Base-by-base conservation (phyloP, 805 yeast genomes). In the Myxozyma sirexii region DNA sequence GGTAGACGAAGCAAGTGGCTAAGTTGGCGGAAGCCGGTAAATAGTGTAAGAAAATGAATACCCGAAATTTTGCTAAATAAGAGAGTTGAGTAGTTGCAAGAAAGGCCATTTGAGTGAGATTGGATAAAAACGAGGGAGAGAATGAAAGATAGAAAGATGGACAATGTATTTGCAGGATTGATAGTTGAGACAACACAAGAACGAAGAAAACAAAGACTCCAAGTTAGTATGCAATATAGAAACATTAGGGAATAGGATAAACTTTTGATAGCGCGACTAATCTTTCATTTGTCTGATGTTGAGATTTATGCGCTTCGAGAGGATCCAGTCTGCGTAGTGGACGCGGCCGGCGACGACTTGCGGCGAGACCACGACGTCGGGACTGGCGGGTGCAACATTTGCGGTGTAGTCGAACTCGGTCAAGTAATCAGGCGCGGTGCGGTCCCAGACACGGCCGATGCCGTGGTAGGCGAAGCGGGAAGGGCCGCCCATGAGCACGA, bases 391-490 rank as follows among this genome's bases (percentile, higher is more conserved):
- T 0, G 33, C 45, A 8, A 49, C 21, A 12, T 37, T 31, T 15
- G 15, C 27, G 10, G 46, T 10, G 41, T 48, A 46, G 35, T 61
- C 69, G 33, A 50, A 54, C 17, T 56, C 57, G 7, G 56, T 19
- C 5, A 72, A 60, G 21, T 66, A 64, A 6, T 48, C 60, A 0
- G 80, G 80, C n/a, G 74, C 57, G 0, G 79, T 70, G 13, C 56
- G 66, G 2, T 59, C 59, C 58, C 72, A 75, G 3, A 77, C 76
- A n/a, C 72, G 67, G 13, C 77, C 76, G 2, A 77, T 76, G 1
- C 80, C 80, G 55, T 77, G 80, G 66, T 63, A 77, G 3, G 81
- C 81, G 26, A 58, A 56, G 21, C 80, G 62, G 4, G 76, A 57
- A n/a, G 56, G 65, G 5, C 77, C 79, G 8, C 78, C 73, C 81